Evolutionary conservation across 306 rosid species (phyloP).

Genomic region (Quercus variabilis): DNA sequence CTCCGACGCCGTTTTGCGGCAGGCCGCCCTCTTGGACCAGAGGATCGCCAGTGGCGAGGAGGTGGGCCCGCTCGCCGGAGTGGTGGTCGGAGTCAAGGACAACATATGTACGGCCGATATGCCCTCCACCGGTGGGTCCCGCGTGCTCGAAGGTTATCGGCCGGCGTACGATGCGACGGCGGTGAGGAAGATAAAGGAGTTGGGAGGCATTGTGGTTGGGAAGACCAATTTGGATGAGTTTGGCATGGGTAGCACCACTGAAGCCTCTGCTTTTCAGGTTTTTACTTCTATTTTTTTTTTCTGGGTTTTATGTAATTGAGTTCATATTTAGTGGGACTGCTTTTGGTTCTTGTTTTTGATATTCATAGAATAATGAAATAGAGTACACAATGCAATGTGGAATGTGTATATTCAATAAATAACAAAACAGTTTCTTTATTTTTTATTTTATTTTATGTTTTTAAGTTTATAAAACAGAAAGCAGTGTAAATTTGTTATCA

Average conservation of each 20-base stretch:
- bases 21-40: slow-evolving; percentile 55
- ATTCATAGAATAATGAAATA: too few species aligned
- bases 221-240: slow-evolving; percentile 97
- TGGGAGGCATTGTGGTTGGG: slow-evolving; percentile 82
- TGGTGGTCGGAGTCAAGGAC: slow-evolving; percentile 82
- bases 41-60: slow-evolving; percentile 50
- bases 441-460: too few species aligned
- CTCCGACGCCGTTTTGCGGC: slow-evolving; percentile 43
- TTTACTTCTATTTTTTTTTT: not conserved
- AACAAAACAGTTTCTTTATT: too few species aligned
- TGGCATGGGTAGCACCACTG: slow-evolving; percentile 98
- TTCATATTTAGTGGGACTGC: too few species aligned
- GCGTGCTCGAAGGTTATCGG: slow-evolving; percentile 64
- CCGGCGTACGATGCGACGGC: slow-evolving; percentile 93
- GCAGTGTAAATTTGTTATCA: too few species aligned
- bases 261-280: slow-evolving; percentile 94
- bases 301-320: not conserved
- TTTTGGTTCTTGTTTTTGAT: too few species aligned
- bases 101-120: slow-evolving; percentile 85
- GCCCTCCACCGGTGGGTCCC: slow-evolving; percentile 92
- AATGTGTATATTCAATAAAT: too few species aligned
- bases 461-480: too few species aligned
- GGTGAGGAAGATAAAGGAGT: slow-evolving; percentile 62
- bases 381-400: too few species aligned
- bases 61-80: slow-evolving; percentile 80